Conservation (phyloP, 345 rosid species). For the Triadica sebifera region DNA sequence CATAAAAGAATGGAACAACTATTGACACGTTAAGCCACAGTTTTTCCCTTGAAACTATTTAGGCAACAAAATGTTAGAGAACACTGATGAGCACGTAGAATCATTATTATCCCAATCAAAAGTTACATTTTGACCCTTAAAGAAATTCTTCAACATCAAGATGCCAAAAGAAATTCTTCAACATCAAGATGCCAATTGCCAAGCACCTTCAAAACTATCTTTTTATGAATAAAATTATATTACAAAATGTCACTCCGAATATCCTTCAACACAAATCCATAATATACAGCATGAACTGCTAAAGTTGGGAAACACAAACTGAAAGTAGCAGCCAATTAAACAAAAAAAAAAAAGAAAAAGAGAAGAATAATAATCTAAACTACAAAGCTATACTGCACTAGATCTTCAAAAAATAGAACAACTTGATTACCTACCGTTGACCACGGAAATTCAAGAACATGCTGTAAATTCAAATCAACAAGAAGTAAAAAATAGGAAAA, state of each 20-base stretch:
- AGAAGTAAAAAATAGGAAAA: background rate
- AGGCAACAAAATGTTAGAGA: background rate
- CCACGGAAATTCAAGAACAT: background rate
- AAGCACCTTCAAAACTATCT: background rate
- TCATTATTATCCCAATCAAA: background rate
- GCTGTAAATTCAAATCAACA: background rate
- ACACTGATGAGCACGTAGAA: background rate
- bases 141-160: background rate
- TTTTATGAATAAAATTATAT: background rate
- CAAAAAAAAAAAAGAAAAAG: background rate
- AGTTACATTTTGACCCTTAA: background rate
- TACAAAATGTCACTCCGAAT: background rate
- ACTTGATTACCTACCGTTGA: background rate
- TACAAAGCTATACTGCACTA: background rate
- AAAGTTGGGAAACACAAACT: background rate
- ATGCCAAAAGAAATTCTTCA: background rate
- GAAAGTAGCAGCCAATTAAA: background rate
- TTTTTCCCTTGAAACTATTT: background rate
- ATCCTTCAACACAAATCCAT: background rate
- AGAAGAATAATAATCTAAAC: background rate
- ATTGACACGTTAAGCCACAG: background rate
- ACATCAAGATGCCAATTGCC: too few relatives aligned
- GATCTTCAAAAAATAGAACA: slow-evolving; percentile 9
- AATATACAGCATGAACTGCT: background rate
- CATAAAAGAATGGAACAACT: background rate